Conservation (phyloP, 495 filamentous ascomycete species). For the Hyaloscypha hepaticicola region DNA sequence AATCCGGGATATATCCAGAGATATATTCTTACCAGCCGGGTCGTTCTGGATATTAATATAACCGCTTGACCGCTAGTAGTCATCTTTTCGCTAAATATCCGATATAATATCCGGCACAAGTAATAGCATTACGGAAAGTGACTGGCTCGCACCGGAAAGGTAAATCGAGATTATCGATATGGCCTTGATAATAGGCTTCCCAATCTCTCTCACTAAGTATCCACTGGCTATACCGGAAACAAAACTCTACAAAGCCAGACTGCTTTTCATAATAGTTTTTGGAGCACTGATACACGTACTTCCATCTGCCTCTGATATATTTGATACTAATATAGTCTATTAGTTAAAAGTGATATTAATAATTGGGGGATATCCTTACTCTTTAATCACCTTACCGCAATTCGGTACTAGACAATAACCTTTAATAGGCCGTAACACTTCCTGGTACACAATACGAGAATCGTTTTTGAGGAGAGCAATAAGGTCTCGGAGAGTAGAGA, state of each 20-base stretch:
- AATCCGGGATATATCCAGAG: conserved; percentile 17
- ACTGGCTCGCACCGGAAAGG: conserved; percentile 26
- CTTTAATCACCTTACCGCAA: conserved; percentile 20
- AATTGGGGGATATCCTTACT: conserved; percentile 19
- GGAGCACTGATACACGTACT: conserved; percentile 24
- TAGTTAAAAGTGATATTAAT: conserved; percentile 25
- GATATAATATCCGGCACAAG: conserved; percentile 22
- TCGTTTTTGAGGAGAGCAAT: conserved; percentile 23
- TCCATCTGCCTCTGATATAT: conserved; percentile 24
- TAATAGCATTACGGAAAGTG: conserved; percentile 25
- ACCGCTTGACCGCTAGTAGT: conserved; percentile 13
- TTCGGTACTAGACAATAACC: conserved; percentile 24
- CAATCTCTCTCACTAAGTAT: conserved; percentile 23
- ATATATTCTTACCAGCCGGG: conserved; percentile 23
- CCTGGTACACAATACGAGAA: conserved; percentile 28
- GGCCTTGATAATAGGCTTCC: conserved; percentile 29
- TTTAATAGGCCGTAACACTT: conserved; percentile 23
- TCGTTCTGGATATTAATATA: conserved; percentile 11
- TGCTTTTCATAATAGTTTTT: conserved; percentile 23
- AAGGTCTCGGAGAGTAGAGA: conserved; percentile 25
- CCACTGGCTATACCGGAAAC: conserved; percentile 20
- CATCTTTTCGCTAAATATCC: conserved; percentile 21
- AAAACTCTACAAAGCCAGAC: conserved; percentile 26
- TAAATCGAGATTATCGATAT: conserved; percentile 25
- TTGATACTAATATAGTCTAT: conserved; percentile 20